Evolutionary conservation across 2,329 filamentous ascomycete genomes (phyloP).

Genomic region (Penicillium hordei): DNA sequence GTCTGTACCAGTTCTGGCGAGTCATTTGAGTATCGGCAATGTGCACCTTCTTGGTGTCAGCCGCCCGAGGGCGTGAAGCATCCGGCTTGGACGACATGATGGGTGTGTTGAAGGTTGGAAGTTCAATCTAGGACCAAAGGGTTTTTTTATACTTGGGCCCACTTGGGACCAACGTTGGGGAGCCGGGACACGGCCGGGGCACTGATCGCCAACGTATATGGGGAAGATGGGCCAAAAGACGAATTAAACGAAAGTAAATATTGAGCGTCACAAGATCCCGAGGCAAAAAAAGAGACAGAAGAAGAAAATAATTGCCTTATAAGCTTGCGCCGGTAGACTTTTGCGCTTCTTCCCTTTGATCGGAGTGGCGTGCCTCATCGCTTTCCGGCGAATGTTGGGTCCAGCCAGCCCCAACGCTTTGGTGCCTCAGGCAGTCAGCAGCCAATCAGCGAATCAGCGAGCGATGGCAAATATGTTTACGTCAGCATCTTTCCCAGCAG

Average conservation of each 20-base stretch:
- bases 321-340: slow-evolving; percentile 3
- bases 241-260: slow-evolving; percentile 18
- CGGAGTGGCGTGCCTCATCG: slow-evolving; percentile 19
- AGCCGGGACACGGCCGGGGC: slow-evolving; percentile 15
- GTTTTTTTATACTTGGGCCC: slow-evolving; percentile 27
- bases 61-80: slow-evolving; percentile 33
- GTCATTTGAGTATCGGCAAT: slow-evolving; percentile 83
- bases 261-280: slow-evolving; percentile 32
- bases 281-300: slow-evolving; percentile 13
- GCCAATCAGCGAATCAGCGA: neutral
- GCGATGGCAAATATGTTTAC: slow-evolving; percentile 1
- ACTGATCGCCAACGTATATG: slow-evolving; percentile 27
- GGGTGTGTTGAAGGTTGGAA: slow-evolving; percentile 14
- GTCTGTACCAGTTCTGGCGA: slow-evolving; percentile 81
- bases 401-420: slow-evolving; percentile 34
- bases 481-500: neutral
- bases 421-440: slow-evolving; percentile 11
- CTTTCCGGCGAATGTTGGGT: slow-evolving; percentile 29
- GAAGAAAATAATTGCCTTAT: slow-evolving; percentile 4
- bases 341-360: slow-evolving; percentile 3
- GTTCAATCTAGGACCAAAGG: slow-evolving; percentile 11
- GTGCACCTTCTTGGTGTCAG: slow-evolving; percentile 69
- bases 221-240: slow-evolving; percentile 16
- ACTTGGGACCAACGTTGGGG: slow-evolving; percentile 30
- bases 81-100: slow-evolving; percentile 42